Evolutionary conservation across 495 filamentous ascomycete genomes (phyloP).

Genomic region (Apodospora peruviana): DNA sequence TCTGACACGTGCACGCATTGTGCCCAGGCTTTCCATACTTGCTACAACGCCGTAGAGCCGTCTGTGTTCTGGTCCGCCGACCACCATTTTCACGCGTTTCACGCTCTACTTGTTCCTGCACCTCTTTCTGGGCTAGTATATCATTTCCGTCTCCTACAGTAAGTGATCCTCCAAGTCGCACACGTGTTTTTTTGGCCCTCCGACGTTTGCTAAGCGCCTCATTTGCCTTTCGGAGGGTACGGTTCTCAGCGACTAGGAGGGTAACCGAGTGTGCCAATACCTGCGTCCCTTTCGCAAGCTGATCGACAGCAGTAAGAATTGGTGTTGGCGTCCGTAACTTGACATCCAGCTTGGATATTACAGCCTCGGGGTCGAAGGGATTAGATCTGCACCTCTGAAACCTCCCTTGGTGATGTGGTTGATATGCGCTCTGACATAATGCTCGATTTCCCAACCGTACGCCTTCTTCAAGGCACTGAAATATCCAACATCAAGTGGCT

Average conservation of each 20-base stretch:
- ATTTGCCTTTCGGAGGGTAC: not conserved
- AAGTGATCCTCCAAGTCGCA: slow-evolving; percentile 1
- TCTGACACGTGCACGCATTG: slow-evolving; percentile 1
- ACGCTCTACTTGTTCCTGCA: not conserved
- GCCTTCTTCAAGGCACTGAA: not conserved
- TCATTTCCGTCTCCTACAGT: not conserved
- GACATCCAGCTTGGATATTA: not conserved
- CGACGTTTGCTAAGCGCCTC: not conserved
- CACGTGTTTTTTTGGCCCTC: not conserved
- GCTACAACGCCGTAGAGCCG: not conserved
- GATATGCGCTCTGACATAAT: not conserved
- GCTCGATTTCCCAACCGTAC: not conserved
- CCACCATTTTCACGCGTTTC: not conserved
- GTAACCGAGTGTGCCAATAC: not conserved
- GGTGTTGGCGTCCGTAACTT: slow-evolving; percentile 1
- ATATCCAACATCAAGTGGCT: slow-evolving; percentile 3
- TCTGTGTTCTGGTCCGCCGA: not conserved
- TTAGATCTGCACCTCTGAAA: not conserved
- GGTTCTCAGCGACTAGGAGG: not conserved
- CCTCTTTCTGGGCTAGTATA: not conserved
- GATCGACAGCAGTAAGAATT: not conserved
- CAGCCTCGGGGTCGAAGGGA: not conserved
- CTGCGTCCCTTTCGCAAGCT: not conserved
- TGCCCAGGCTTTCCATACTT: not conserved
- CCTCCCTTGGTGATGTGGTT: not conserved